Evolutionary conservation across 176 grass and related monocot species (phyloP).

Genomic region (Hordeum marinum): DNA sequence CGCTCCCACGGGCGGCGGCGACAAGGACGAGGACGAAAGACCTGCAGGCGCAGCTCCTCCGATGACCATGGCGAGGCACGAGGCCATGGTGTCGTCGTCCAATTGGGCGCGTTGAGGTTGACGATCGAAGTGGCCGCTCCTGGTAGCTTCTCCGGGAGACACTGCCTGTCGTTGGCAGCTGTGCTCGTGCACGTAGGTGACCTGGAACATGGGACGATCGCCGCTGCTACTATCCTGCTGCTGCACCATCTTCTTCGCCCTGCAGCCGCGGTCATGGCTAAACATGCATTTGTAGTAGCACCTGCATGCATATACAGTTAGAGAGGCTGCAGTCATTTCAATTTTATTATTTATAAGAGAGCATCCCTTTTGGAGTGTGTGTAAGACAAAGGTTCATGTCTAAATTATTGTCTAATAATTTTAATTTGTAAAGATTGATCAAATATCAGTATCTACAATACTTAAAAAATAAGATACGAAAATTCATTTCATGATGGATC

Average conservation of each 20-base stretch:
- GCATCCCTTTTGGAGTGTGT: no score
- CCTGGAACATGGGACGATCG: constrained; percentile 9
- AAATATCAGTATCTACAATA: no score
- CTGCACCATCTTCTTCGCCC: constrained; percentile 46
- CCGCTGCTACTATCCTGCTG: not conserved
- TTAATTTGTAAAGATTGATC: no score
- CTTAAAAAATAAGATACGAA: no score
- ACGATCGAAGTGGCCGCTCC: not conserved
- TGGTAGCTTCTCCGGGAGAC: not conserved
- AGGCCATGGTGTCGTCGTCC: constrained; percentile 25
- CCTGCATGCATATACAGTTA: constrained; percentile 11
- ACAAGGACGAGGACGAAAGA: not conserved
- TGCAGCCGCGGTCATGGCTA: constrained; percentile 17
- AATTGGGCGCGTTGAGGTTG: not conserved
- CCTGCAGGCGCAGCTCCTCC: not conserved
- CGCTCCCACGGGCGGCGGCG: not conserved
- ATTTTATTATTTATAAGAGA: no score
- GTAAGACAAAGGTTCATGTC: no score
- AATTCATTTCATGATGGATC: no score
- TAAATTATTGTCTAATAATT: no score
- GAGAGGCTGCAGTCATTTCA: no score
- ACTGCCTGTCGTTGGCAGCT: constrained; percentile 13
- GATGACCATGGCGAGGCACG: constrained; percentile 29
- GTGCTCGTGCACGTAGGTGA: constrained; percentile 52
- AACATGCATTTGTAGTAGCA: constrained; percentile 33